Percentiles rank a stretch among this genome's conserved stretches.
Evolutionary conservation across 805 yeast species (phyloP).

Genomic region (Cyberlindnera veronae): DNA sequence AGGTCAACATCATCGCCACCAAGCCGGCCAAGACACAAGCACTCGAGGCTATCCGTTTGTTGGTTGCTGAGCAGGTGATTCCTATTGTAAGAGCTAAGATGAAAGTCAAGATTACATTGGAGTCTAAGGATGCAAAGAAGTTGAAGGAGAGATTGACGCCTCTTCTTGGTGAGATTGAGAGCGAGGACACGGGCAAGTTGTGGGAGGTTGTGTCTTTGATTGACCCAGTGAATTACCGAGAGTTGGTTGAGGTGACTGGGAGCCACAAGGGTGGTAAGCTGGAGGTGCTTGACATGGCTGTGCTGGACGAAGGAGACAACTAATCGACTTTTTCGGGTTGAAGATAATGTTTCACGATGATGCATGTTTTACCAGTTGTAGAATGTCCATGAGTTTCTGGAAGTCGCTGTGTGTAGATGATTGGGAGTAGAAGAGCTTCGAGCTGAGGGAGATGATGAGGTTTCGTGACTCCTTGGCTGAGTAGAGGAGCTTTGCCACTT

Average conservation of each 20-base stretch:
- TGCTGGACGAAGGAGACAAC: conserved; percentile 55
- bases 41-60: conserved; percentile 78
- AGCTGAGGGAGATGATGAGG: conserved; percentile 24
- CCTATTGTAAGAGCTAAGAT: conserved; percentile 94
- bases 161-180: conserved; percentile 40
- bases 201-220: conserved; percentile 66
- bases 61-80: conserved; percentile 75
- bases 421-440: conserved; percentile 21
- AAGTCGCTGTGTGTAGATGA: conserved; percentile 3
- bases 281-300: conserved; percentile 89
- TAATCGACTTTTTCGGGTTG: too few species aligned
- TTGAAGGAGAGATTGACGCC: conserved; percentile 40
- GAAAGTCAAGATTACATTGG: conserved; percentile 70
- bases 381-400: conserved; percentile 16
- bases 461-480: conserved; percentile 17
- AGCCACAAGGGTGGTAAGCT: conserved; percentile 57
- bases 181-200: conserved; percentile 39
- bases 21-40: conserved; percentile 87
- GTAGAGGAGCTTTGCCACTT: conserved; percentile 23
- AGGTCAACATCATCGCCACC: conserved; percentile 70
- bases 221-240: conserved; percentile 82
- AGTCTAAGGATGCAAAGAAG: conserved; percentile 48
- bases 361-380: conserved; percentile 14
- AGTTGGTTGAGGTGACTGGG: conserved; percentile 55
- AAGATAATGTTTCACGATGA: too few species aligned